These are phyloP conservation scores for Cladosporium velox DNA, from an alignment of 2,329 filamentous ascomycete genomes.

Conservation along the genomic window DNA sequence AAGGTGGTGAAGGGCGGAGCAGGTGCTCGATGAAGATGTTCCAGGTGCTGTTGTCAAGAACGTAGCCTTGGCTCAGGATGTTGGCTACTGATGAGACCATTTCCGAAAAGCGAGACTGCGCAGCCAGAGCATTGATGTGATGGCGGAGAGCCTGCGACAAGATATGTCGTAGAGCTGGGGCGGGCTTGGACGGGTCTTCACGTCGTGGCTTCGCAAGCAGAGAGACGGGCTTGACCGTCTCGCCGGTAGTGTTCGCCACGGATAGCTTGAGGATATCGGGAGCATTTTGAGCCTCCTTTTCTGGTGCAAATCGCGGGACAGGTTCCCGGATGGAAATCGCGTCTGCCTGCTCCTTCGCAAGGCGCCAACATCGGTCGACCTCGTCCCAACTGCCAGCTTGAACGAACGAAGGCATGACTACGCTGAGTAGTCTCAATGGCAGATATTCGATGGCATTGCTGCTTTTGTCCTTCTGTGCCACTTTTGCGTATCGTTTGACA, in stretches of 20 bases:
- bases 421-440: constrained; percentile 59
- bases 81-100: constrained; percentile 51
- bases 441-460: constrained; percentile 29
- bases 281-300: neutral
- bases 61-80: constrained; percentile 68
- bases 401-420: constrained; percentile 69
- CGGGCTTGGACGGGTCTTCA: constrained; percentile 1
- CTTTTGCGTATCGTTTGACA: constrained; percentile 53
- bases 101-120: constrained; percentile 50
- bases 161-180: constrained; percentile 31
- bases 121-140: constrained; percentile 55
- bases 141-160: constrained; percentile 52
- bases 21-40: constrained; percentile 74
- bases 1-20: constrained; percentile 54
- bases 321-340: constrained; percentile 18
- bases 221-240: neutral
- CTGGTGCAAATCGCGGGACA: neutral
- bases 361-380: constrained; percentile 67
- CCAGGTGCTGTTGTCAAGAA: constrained; percentile 75
- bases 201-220: neutral
- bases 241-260: neutral
- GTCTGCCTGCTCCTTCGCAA: constrained; percentile 58
- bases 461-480: neutral
- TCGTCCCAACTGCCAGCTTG: constrained; percentile 59
- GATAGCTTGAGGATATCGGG: constrained; percentile 12